A percentile compares a stretch with the other conserved stretches of the same genome.
Evolutionary conservation across 495 filamentous ascomycete genomes (phyloP).

Genomic region (Podospora bellae-mahoneyi): DNA sequence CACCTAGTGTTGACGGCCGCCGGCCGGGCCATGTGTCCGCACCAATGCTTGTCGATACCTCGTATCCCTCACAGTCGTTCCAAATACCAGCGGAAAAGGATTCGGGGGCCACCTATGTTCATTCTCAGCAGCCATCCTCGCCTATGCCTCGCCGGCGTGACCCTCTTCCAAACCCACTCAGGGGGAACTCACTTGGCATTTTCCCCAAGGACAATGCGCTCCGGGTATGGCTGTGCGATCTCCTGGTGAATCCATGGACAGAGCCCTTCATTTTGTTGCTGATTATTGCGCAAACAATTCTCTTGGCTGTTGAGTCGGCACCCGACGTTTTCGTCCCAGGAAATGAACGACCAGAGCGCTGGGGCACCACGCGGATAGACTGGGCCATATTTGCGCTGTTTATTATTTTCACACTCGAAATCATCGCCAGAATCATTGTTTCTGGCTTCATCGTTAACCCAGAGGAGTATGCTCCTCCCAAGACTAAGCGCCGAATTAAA

Average conservation of each 20-base stretch:
- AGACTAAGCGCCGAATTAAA: constrained; percentile 65
- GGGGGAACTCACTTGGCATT: constrained; percentile 80
- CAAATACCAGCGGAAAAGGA: constrained; percentile 47
- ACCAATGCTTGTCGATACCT: constrained; percentile 53
- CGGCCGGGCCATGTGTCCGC: constrained; percentile 36
- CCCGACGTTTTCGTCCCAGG: constrained; percentile 60
- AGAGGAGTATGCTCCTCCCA: constrained; percentile 75
- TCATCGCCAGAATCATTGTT: constrained; percentile 76
- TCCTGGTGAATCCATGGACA: constrained; percentile 82
- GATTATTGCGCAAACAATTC: constrained; percentile 82
- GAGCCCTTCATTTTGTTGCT: constrained; percentile 84
- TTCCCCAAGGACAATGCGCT: constrained; percentile 74
- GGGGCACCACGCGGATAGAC: constrained; percentile 69
- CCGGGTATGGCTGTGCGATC: constrained; percentile 71
- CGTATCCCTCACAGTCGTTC: constrained; percentile 46
- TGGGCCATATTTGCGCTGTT: constrained; percentile 81
- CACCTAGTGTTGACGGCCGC: constrained; percentile 42
- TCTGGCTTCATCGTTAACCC: constrained; percentile 90
- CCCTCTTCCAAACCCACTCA: constrained; percentile 72
- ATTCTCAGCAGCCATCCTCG: constrained; percentile 21
- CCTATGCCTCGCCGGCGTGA: constrained; percentile 37
- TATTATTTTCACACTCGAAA: constrained; percentile 84
- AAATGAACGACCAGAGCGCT: constrained; percentile 47
- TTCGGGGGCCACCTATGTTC: constrained; percentile 38
- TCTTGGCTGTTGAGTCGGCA: constrained; percentile 78